These are phyloP conservation scores for Dendryphion nanum DNA, from an alignment of 2,329 filamentous ascomycete genomes.

Conservation along the genomic window DNA sequence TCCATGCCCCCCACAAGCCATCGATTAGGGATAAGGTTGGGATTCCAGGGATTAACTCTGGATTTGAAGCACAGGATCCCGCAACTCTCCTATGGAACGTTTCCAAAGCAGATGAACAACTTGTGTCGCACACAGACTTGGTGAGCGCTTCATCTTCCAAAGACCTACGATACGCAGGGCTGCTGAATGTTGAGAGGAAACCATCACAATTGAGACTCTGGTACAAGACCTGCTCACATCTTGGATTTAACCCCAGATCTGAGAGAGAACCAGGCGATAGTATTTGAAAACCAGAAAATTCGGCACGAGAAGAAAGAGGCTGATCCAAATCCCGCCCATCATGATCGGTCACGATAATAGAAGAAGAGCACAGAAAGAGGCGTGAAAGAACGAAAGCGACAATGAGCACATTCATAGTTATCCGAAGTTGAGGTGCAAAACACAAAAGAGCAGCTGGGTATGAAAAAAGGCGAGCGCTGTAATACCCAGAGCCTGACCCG, in stretches of 20 bases:
- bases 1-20: conserved; percentile 6
- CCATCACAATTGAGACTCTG: not conserved
- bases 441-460: no score
- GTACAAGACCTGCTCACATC: not conserved
- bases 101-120: not conserved
- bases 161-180: not conserved
- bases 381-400: no score
- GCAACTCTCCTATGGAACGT: not conserved
- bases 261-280: not conserved
- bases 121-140: not conserved
- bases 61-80: conserved; percentile 2
- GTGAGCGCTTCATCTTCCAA: not conserved
- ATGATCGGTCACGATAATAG: no score
- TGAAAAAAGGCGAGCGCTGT: no score
- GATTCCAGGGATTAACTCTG: conserved; percentile 2
- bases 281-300: no score
- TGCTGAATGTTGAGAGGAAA: not conserved
- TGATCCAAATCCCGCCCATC: no score
- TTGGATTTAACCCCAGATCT: not conserved
- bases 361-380: no score
- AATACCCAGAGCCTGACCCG: no score
- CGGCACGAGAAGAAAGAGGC: no score
- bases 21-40: conserved; percentile 4
- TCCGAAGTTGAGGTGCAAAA: no score
- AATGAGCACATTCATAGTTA: no score